Conservation (phyloP, 805 yeast species). For the Starmerella bombi region DNA sequence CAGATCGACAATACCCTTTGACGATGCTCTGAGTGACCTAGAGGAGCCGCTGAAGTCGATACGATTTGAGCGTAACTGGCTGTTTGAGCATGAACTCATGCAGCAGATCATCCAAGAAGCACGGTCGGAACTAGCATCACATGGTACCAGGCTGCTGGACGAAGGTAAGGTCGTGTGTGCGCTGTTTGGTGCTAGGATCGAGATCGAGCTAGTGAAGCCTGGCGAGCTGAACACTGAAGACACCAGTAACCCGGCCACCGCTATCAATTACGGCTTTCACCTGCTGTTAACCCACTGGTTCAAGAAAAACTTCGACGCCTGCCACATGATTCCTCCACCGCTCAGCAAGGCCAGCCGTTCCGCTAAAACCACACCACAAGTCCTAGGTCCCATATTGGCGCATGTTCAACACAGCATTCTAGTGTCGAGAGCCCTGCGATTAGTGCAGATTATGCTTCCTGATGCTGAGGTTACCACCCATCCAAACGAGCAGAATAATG, state of each 20-base stretch:
- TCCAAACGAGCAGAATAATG: not conserved
- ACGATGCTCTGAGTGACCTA: not conserved
- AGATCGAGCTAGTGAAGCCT: conserved; percentile 25
- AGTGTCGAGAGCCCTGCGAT: conserved; percentile 13
- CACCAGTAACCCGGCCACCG: conserved; percentile 37
- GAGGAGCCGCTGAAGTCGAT: conserved; percentile 32
- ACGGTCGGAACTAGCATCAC: not conserved
- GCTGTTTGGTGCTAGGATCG: not conserved
- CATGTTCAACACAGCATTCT: conserved; percentile 23
- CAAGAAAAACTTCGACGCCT: conserved; percentile 32
- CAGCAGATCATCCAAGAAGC: conserved; percentile 32
- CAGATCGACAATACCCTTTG: conserved; percentile 1
- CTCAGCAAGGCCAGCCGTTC: conserved; percentile 9
- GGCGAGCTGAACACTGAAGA: conserved; percentile 11
- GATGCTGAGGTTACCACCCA: conserved; percentile 3
- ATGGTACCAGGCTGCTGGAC: not conserved
- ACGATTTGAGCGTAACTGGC: conserved; percentile 50
- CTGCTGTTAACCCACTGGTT: conserved; percentile 51
- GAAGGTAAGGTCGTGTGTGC: not conserved
- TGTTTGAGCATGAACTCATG: conserved; percentile 84
- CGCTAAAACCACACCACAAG: conserved; percentile 5
- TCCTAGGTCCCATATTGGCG: conserved; percentile 27
- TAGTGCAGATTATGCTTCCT: conserved; percentile 19
- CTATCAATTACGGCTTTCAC: conserved; percentile 41
- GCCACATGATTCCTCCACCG: conserved; percentile 25